Conservation (phyloP, 1,284 basidiomycete species). For the Xerocomus nothofagi region DNA sequence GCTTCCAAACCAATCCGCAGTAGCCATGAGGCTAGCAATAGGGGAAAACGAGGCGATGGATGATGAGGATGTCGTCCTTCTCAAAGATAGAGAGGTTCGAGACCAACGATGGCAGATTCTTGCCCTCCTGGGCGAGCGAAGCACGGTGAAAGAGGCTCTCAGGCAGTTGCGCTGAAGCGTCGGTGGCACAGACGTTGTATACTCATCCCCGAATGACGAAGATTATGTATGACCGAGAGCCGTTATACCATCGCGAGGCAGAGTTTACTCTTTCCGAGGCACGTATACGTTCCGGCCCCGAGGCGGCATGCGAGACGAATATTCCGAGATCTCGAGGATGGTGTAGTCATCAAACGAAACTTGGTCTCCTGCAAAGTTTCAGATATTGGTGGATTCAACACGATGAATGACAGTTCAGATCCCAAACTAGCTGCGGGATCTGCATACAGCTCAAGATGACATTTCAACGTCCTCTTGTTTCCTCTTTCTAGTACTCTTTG, state of each 20-base stretch:
- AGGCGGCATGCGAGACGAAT: no score
- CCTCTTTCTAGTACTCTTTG: slow-evolving; percentile 15
- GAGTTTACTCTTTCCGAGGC: background rate
- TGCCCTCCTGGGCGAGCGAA: slow-evolving; percentile 70
- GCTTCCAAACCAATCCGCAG: slow-evolving; percentile 72
- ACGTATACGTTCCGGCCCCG: no score
- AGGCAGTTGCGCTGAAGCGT: slow-evolving; percentile 34
- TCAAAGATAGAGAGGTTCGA: slow-evolving; percentile 63
- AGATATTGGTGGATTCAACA: background rate
- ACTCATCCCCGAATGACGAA: background rate
- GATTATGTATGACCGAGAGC: background rate
- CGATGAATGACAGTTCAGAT: background rate
- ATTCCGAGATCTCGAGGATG: no score
- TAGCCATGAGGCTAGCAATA: slow-evolving; percentile 64
- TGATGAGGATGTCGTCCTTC: slow-evolving; percentile 48
- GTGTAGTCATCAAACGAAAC: background rate
- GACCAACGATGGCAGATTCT: slow-evolving; percentile 75
- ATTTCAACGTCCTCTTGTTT: slow-evolving; percentile 29
- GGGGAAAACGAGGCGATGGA: slow-evolving; percentile 58
- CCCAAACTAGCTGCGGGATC: background rate
- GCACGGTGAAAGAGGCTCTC: slow-evolving; percentile 67
- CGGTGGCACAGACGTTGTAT: background rate
- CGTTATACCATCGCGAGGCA: background rate
- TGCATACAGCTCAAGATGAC: slow-evolving; percentile 24
- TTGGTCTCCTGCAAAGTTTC: background rate